Evolutionary conservation across 306 rosid genomes (phyloP), one percentile per base, ranked within the genome.

Genomic region (Begonia masoniana): DNA sequence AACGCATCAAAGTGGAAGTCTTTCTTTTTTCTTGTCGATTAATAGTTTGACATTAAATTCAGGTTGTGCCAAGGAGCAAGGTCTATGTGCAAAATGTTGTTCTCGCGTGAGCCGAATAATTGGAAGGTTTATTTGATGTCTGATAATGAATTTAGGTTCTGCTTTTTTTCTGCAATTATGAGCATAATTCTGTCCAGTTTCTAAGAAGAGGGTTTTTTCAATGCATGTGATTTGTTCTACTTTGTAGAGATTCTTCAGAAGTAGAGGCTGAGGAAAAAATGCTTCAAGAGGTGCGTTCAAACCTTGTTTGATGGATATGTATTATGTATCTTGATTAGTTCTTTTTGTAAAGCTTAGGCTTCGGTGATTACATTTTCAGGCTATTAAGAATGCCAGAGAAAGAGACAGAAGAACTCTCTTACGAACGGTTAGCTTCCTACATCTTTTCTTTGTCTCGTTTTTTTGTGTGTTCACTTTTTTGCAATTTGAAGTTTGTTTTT

Each of bases 1-100:
- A 7, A 4, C 39, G 7, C 9, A 4, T 31, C 9, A 7, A 31
- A 31, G 39, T 31, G 39, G 8, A 31, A 31, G 2, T 31, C 5
- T 31, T 31, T 3, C 8, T 31, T 31, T 31, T 31, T 7, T 31
- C 39, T 31, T 31, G 39, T 31, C 39, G 39, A 31, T 31, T 31
- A 7, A 31, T 31, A 31, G 39, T 31, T 26, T 6, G 39, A 31
- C 9, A 75, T 76, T 24, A 63, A 12, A 12, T 69, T 61, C 61
- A 86, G 95, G 80, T 16, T 91, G 97, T 66, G 96, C 97, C 45
- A 85, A 91, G 77, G 88, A 83, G 80, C 97, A 91, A 58, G 50
- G 84, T 12, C 76, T 83, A 10, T 91, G 97, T 3, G 94, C 97
- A 3, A 91, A 85, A 73, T 83, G 97, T 51, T 73, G 97, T 64